Evolutionary conservation across 768 basidiomycete genomes (phyloP).

Genomic region (Strobilomyces confusus): DNA sequence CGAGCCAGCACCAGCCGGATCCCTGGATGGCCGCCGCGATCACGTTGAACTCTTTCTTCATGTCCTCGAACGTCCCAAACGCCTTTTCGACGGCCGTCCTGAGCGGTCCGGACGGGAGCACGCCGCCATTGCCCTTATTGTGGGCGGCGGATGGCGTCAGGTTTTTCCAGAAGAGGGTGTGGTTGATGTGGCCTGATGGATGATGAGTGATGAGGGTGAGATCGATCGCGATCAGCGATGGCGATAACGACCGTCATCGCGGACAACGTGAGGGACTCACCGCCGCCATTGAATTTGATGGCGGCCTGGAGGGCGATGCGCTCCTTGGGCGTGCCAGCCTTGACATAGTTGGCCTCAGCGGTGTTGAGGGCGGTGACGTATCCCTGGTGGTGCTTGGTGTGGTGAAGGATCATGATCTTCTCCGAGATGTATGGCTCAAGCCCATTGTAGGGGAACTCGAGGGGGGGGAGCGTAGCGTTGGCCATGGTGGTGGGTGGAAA

Average conservation of each 20-base stretch:
- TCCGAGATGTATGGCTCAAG: slow-evolving; percentile 89
- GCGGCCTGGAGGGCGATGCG: slow-evolving; percentile 87
- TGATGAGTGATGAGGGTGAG: not conserved
- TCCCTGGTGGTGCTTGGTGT: slow-evolving; percentile 93
- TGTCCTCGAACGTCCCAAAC: slow-evolving; percentile 67
- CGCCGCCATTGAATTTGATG: slow-evolving; percentile 95
- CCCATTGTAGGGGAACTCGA: slow-evolving; percentile 79
- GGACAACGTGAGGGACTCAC: slow-evolving; percentile 43
- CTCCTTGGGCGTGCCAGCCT: slow-evolving; percentile 65
- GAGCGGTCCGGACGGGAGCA: slow-evolving; percentile 57
- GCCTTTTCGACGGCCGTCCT: slow-evolving; percentile 56
- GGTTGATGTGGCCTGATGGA: slow-evolving; percentile 77
- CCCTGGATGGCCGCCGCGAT: slow-evolving; percentile 86
- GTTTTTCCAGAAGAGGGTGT: slow-evolving; percentile 96
- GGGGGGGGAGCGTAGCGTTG: slow-evolving; percentile 57
- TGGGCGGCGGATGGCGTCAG: slow-evolving; percentile 59
- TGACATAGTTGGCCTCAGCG: slow-evolving; percentile 74
- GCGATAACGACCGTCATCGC: slow-evolving; percentile 6
- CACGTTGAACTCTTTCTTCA: slow-evolving; percentile 82
- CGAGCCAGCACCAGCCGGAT: slow-evolving; percentile 96
- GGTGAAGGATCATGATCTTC: slow-evolving; percentile 94
- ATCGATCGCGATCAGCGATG: slow-evolving; percentile 8
- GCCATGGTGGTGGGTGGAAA: slow-evolving; percentile 30
- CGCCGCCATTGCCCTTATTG: slow-evolving; percentile 58
- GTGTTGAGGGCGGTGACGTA: slow-evolving; percentile 92